Evolutionary conservation across 176 grass and related monocot species (phyloP), one percentile per base, ranked within the genome.

Genomic region (Aegilops umbellulata): DNA sequence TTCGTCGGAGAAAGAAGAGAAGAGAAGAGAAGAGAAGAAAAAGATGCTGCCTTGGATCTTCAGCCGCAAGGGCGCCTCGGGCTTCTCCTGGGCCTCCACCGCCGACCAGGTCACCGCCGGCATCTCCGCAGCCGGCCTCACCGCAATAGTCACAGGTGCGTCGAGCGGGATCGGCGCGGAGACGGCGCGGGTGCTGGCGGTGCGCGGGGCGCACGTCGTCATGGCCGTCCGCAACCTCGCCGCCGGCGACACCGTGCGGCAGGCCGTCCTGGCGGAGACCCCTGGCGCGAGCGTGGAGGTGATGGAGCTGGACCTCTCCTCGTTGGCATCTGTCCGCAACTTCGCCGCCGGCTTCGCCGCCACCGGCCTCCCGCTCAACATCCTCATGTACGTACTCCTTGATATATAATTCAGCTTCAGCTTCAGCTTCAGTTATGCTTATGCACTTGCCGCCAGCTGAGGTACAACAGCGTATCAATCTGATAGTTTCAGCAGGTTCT

Each of bases 101-200:
- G 38, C 38, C 38, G 38, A 39, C 38, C 2, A 39, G 38, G 38
- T 39, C 38, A 39, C 38, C 38, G 38, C 2, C 38, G 38, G 38
- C 38, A 10, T 39, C 38, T 10, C 38, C 2, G 38, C 38, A 1
- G 8, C 38, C 8, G 38, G 38, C 38, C 38, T 39, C 38, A 39
- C 38, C 38, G 38, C 38, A 2, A 39, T 39, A 39, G 38, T 39
- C 38, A 39, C 38, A 93, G 95, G 93, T 17, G 93, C 96, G 47
- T 92, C 93, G 3, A 98, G 96, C 82, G 96, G 96, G 65, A 98
- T 98, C 74, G 96, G 91, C 65, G 74, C 81, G 14, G 93, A 95
- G 86, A 95, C 93, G 29, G 80, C 90, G 5, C 86, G 93, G 1
- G 87, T 92, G 86, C 90, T 98, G 60, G 93, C 92, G 25, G 53